Percentiles rank a stretch among this genome's conserved stretches.
These are phyloP conservation scores for Dactylellina cionopaga DNA, from an alignment of 2,329 filamentous ascomycete species.

Conservation along the genomic window DNA sequence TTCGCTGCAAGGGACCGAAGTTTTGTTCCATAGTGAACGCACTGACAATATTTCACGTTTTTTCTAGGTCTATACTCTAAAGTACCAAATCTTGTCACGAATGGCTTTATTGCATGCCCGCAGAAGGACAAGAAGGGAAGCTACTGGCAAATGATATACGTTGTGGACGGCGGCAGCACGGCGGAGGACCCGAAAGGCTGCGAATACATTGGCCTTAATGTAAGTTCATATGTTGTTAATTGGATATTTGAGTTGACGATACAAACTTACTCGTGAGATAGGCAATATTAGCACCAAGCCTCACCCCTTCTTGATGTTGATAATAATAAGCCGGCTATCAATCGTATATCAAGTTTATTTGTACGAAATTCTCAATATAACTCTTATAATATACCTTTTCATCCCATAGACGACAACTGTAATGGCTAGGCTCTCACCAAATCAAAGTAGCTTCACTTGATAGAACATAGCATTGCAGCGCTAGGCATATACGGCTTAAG, in stretches of 20 bases:
- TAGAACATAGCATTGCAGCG: too few species aligned
- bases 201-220: slow-evolving; percentile 46
- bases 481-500: too few species aligned
- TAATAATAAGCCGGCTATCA: too few species aligned
- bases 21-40: too few species aligned
- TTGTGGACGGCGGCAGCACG: slow-evolving; percentile 21
- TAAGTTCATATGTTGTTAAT: background rate
- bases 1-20: too few species aligned
- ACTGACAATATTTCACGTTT: background rate
- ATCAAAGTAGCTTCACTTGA: too few species aligned
- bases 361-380: too few species aligned
- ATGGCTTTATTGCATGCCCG: slow-evolving; percentile 43
- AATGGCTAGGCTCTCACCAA: too few species aligned
- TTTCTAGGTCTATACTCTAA: slow-evolving; percentile 28
- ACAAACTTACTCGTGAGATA: background rate
- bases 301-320: too few species aligned
- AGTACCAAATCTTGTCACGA: slow-evolving; percentile 25
- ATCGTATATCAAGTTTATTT: too few species aligned
- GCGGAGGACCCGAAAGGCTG: slow-evolving; percentile 21
- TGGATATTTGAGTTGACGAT: background rate
- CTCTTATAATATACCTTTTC: too few species aligned
- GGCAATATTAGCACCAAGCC: background rate
- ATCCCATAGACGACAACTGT: too few species aligned
- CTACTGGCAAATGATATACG: slow-evolving; percentile 49
- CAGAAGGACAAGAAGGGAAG: slow-evolving; percentile 17